Evolutionary conservation across 768 basidiomycete species (phyloP), one percentile per base, ranked within the genome.

Genomic region (Rhodotorula kratochvilovae): DNA sequence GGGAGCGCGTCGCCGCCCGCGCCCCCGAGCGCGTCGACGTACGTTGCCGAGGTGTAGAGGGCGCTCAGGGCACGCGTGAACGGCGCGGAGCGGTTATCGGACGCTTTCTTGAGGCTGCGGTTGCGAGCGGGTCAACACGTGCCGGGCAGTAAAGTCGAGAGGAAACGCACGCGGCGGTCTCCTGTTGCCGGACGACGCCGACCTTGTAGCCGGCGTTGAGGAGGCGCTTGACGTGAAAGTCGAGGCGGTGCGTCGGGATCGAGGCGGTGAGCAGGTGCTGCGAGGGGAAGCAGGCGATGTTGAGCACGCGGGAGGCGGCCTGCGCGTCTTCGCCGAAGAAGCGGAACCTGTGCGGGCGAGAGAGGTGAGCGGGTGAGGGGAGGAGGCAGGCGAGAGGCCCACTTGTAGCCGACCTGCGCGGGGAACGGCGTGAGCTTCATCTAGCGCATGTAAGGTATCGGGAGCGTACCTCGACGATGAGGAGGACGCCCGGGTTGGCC

Each of bases 301-400:
- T 89, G 42, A 94, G 84, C 76, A 88, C 45, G 21, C 66, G 55
- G 5, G 62, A 68, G 25, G 71, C 69, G 61, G 46, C n/a, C 16
- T 61, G 50, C 1, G 92, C 92, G 77, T 93, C 92, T 31, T 92
- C 88, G 60, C 87, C 88, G 76, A 87, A 92, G 79, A 94, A 92
- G 63, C 83, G 78, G 71, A 71, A 77, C 46, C 66, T 77, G 68
- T 33, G 62, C 19, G 15, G 7, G 17, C 11, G 11, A 23, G 46
- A 27, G 48, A 10, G 12, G 48, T 25, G 45, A 50, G 12, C 21
- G 46, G 7, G 46, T 48, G 21, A 45, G 10, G 45, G 16, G 27
- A 23, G 19, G 35, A 21, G 16, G 46, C 3, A 6, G 13, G 31
- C 39, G n/a, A 39, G 33, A 39, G 29, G n/a, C 61, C 29, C 25